Percentiles rank a stretch among this genome's conserved stretches.
Evolutionary conservation across 495 filamentous ascomycete genomes (phyloP).

Genomic region (Penicillium cosmopolitanum): DNA sequence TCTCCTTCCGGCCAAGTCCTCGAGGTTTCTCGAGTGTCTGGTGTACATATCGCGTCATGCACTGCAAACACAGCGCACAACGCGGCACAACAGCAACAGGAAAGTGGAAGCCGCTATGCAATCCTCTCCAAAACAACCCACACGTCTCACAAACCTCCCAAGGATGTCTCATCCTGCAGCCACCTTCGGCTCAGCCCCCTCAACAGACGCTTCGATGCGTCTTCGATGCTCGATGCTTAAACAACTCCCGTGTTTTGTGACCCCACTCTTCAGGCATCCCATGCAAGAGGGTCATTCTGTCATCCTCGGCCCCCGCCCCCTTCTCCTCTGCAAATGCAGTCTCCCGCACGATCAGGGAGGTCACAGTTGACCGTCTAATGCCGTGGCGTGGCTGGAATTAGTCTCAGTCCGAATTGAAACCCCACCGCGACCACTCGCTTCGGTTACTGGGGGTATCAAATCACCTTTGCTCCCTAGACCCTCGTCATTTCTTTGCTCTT

Average conservation of each 20-base stretch:
- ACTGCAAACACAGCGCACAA: neutral
- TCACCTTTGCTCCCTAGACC: neutral
- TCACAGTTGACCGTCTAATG: conserved; percentile 7
- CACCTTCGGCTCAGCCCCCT: conserved; percentile 27
- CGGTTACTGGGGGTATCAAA: conserved; percentile 1
- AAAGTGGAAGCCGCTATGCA: conserved; percentile 4
- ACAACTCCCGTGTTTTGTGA: conserved; percentile 19
- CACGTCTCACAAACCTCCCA: conserved; percentile 13
- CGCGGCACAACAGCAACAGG: neutral
- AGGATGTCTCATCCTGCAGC: conserved; percentile 20
- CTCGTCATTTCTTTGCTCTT: conserved; percentile 4
- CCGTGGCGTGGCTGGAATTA: conserved; percentile 19
- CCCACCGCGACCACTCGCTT: neutral
- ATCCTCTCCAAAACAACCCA: conserved; percentile 3
- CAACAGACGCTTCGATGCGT: conserved; percentile 39
- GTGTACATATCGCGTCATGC: neutral
- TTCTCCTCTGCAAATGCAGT: conserved; percentile 14
- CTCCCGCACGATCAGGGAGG: conserved; percentile 10
- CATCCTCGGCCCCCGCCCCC: conserved; percentile 21
- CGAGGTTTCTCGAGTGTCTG: neutral
- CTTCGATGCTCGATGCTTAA: conserved; percentile 44
- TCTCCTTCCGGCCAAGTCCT: neutral
- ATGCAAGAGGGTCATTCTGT: conserved; percentile 27
- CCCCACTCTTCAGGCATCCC: conserved; percentile 11
- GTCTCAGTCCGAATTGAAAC: conserved; percentile 19